Percentiles rank a stretch among this genome's conserved stretches.
phyloP scores from a whole-genome alignment of 2,329 filamentous ascomycete species.

The Sodiomyces alkalinus region DNA sequence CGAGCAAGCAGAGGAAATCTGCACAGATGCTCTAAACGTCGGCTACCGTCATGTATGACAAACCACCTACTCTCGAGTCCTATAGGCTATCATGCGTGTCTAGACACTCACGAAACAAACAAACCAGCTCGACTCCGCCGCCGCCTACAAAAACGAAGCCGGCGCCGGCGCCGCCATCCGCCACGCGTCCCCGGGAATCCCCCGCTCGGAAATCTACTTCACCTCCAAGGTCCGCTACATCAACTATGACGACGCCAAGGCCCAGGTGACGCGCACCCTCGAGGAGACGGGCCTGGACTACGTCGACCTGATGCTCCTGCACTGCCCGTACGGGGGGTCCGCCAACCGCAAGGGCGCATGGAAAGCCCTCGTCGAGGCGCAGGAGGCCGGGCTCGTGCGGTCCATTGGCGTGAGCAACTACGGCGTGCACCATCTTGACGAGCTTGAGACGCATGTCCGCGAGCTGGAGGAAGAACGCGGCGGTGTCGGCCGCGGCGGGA shows the following conservation, averaged over 20 bases:
- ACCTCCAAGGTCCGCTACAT: slow-evolving; percentile 34
- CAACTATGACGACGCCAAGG: slow-evolving; percentile 48
- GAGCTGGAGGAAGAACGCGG: slow-evolving; percentile 47
- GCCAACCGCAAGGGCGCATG: slow-evolving; percentile 42
- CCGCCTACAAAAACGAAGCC: slow-evolving; percentile 34
- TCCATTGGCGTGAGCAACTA: slow-evolving; percentile 52
- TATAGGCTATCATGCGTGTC: neutral
- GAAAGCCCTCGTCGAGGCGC: slow-evolving; percentile 47
- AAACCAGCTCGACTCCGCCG: slow-evolving; percentile 35
- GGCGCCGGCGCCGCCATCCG: slow-evolving; percentile 29
- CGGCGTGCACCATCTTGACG: slow-evolving; percentile 45
- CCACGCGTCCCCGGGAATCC: slow-evolving; percentile 20
- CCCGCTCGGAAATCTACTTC: slow-evolving; percentile 36
- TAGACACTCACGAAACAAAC: slow-evolving; percentile 1
- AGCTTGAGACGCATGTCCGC: slow-evolving; percentile 41
- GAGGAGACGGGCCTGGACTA: slow-evolving; percentile 47
- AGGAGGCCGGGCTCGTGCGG: slow-evolving; percentile 44
- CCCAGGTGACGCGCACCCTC: slow-evolving; percentile 48
- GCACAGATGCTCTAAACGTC: slow-evolving; percentile 28
- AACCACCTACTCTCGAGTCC: neutral
- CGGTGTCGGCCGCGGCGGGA: slow-evolving; percentile 48
- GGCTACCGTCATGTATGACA: slow-evolving; percentile 37
- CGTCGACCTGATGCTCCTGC: slow-evolving; percentile 51
- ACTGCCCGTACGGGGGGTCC: slow-evolving; percentile 43
- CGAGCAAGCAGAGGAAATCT: slow-evolving; percentile 20